phyloP scores from a whole-genome alignment of 768 basidiomycete genomes.

The Mycena kentingensis region DNA sequence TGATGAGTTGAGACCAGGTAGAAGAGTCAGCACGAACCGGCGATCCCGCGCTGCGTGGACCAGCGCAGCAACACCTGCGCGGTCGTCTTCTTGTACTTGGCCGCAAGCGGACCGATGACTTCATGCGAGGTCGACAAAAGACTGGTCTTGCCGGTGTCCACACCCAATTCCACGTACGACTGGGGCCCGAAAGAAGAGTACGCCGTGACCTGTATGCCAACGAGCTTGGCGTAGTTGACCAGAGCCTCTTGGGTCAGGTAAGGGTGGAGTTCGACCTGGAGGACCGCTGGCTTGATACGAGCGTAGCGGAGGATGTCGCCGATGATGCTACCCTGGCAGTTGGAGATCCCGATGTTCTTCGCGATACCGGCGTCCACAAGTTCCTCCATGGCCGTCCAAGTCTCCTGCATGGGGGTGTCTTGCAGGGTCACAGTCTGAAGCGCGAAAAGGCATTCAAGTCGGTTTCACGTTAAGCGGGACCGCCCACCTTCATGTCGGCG shows the following conservation, averaged over 20 bases:
- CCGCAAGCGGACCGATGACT: slow-evolving; percentile 48
- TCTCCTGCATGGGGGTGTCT: slow-evolving; percentile 77
- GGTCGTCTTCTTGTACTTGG: slow-evolving; percentile 57
- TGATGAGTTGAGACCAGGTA: neutral
- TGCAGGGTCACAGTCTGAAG: slow-evolving; percentile 29
- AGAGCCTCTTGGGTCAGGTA: slow-evolving; percentile 66
- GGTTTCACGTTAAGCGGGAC: no score
- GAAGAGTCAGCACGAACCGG: slow-evolving; percentile 31
- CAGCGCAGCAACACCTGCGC: slow-evolving; percentile 79
- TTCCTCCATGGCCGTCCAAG: slow-evolving; percentile 82
- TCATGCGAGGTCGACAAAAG: slow-evolving; percentile 55
- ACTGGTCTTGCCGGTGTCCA: slow-evolving; percentile 51
- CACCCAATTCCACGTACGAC: slow-evolving; percentile 66
- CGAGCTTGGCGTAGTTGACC: slow-evolving; percentile 52
- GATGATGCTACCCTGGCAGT: slow-evolving; percentile 71
- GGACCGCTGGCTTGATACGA: slow-evolving; percentile 64
- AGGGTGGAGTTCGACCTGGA: slow-evolving; percentile 75
- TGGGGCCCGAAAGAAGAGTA: slow-evolving; percentile 57
- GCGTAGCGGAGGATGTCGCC: slow-evolving; percentile 81
- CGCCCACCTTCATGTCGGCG: slow-evolving; percentile 69
- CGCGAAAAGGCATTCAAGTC: no score
- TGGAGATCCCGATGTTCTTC: slow-evolving; percentile 83
- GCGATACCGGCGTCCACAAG: slow-evolving; percentile 69
- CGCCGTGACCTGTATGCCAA: slow-evolving; percentile 65
- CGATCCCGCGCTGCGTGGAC: slow-evolving; percentile 74